Base-by-base conservation (phyloP, 2,329 filamentous ascomycete species). In the Verticillium dahliae region DNA sequence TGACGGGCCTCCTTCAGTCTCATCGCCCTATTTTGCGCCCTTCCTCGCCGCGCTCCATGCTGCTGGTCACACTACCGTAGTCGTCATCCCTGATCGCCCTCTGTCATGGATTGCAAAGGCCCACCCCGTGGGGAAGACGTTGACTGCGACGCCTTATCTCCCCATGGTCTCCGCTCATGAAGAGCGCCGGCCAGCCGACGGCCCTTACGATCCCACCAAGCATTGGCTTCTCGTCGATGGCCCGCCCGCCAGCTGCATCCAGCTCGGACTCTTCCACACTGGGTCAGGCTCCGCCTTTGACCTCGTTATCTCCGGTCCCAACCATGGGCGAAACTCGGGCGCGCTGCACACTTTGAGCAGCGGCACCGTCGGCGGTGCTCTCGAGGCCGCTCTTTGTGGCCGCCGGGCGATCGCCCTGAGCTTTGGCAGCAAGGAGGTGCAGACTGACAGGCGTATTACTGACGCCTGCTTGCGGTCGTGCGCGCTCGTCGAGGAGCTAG, bases 71-170 rank as follows among this genome's bases (percentile, higher is more conserved):
- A 81, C 79, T 9, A 87, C 91, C 61, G 89, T 87, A 10, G 88
- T 91, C 34, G 81, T 89, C 57, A 80, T 91, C 3, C 89, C 89
- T 0, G 82, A 90, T 72, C 82, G 82, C 27, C 89, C 91, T 71
- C 81, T 88, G 66, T 90, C 87, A 62, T 91, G 89, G 89, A 91
- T 91, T 66, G 88, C 88, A 66, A 91, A 91, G 78, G 89, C 89
- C 1, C 89, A 91, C 69, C 83, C 91, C 41, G 86, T 91, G 60
- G 88, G 88, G 57, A 84, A 86, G 65, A 82, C 83, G 37, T 79
- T 89, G 62, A 86, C 60, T 31, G 65, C 64, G 38, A 62, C 58
- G 7, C 64, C 64, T 4, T 18, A 33, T 50, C 50, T 15, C 15
- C 34, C 55, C 27, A n/a, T 58, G 9, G 45, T 59, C 14, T 64